Percentiles rank a stretch among this genome's conserved stretches.
Evolutionary conservation across 495 filamentous ascomycete species (phyloP).

Genomic region (Pyronema domesticum): DNA sequence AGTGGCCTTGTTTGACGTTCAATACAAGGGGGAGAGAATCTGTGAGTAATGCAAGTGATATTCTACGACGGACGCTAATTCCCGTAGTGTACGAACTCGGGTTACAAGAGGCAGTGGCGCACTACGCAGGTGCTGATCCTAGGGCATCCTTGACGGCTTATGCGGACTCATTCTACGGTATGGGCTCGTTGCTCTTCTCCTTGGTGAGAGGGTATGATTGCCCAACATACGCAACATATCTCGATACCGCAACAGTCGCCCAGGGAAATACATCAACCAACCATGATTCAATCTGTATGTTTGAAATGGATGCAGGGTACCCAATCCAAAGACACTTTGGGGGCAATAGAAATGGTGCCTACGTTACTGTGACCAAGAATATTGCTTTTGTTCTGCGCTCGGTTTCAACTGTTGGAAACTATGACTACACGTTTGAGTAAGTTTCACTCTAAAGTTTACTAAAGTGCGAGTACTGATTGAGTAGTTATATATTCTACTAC

Average conservation of each 20-base stretch:
- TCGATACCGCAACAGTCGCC: constrained; percentile 28
- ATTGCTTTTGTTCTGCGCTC: constrained; percentile 31
- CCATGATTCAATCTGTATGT: constrained; percentile 33
- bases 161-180: constrained; percentile 32
- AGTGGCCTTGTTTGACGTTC: constrained; percentile 32
- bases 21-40: constrained; percentile 35
- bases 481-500: constrained; percentile 34
- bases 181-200: constrained; percentile 31
- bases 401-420: constrained; percentile 37
- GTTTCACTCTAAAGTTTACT: neutral
- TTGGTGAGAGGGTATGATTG: constrained; percentile 37
- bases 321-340: constrained; percentile 31
- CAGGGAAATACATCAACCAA: constrained; percentile 28
- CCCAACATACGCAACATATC: constrained; percentile 32
- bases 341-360: too few relatives aligned
- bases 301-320: constrained; percentile 32
- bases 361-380: constrained; percentile 30
- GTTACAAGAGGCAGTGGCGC: constrained; percentile 37
- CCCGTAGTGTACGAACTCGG: constrained; percentile 34
- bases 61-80: too few relatives aligned
- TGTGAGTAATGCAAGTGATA: too few relatives aligned
- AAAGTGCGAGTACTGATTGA: neutral
- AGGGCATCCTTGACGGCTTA: constrained; percentile 29
- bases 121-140: constrained; percentile 37
- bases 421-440: constrained; percentile 31